Conservation (phyloP, 371 early-diverging fungal genomes). For the Apophysomyces variabilis region DNA sequence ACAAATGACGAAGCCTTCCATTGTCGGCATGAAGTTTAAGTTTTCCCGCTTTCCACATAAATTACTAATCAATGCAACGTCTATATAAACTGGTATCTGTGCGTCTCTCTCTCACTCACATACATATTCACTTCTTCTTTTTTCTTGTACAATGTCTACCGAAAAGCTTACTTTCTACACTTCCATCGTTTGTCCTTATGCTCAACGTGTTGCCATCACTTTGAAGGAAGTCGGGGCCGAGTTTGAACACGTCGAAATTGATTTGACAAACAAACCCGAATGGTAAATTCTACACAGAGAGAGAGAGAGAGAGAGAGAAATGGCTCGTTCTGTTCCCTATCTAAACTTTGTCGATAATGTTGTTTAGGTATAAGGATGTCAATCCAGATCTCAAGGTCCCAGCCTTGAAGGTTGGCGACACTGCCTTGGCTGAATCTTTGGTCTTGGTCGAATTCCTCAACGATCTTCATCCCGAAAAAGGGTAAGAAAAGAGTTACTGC, state of each 20-base stretch:
- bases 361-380: conserved; percentile 46
- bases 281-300: conserved; percentile 37
- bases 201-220: conserved; percentile 65
- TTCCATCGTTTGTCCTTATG: conserved; percentile 61
- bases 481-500: conserved; percentile 31
- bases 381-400: conserved; percentile 60
- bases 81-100: too few species aligned
- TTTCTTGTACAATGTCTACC: neutral
- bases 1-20: too few species aligned
- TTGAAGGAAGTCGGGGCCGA: conserved; percentile 54
- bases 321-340: too few species aligned
- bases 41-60: too few species aligned
- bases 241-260: conserved; percentile 58
- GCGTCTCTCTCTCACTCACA: too few species aligned
- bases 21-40: too few species aligned
- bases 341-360: too few species aligned
- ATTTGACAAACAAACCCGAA: conserved; percentile 64
- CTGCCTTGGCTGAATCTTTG: conserved; percentile 53
- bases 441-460: conserved; percentile 56
- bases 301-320: neutral
- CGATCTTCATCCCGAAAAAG: conserved; percentile 52
- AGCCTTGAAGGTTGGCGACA: conserved; percentile 41
- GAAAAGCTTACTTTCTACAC: conserved; percentile 57
- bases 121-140: too few species aligned
- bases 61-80: too few species aligned